phyloP scores from a whole-genome alignment of 192 early-diverging fungal genomes.

The Jimgerdemannia lactiflua region DNA sequence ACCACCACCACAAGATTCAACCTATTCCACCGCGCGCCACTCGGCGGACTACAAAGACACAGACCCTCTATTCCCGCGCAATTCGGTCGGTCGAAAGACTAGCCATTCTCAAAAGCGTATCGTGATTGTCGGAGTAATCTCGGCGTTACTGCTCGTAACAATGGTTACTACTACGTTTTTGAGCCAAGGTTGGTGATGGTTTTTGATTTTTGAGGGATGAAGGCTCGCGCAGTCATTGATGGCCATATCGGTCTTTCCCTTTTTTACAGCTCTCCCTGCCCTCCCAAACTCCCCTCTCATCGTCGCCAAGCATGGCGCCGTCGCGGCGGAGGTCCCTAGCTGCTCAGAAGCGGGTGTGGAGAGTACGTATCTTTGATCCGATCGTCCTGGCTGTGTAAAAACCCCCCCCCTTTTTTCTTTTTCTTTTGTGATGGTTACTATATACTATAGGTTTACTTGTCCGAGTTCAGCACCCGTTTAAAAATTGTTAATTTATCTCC shows the following conservation, averaged over 20 bases:
- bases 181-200: no score
- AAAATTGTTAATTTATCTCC: no score
- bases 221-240: no score
- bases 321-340: constrained; percentile 63
- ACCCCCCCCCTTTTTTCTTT: constrained; percentile 3
- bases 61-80: background rate
- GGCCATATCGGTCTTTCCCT: background rate
- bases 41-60: background rate
- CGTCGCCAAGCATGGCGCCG: constrained; percentile 55
- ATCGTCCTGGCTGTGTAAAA: background rate
- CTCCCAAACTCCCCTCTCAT: constrained; percentile 17
- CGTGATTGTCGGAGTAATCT: background rate
- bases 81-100: background rate
- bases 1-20: no score
- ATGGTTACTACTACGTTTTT: no score
- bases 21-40: no score
- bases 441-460: background rate
- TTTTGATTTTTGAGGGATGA: no score
- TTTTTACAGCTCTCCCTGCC: background rate
- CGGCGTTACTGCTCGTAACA: no score
- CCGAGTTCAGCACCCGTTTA: no score
- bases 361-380: constrained; percentile 25
- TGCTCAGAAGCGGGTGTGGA: constrained; percentile 70
- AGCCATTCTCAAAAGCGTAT: background rate
- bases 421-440: constrained; percentile 6